Evolutionary conservation across 2,329 filamentous ascomycete species (phyloP).

Genomic region (Colletotrichum sp.): DNA sequence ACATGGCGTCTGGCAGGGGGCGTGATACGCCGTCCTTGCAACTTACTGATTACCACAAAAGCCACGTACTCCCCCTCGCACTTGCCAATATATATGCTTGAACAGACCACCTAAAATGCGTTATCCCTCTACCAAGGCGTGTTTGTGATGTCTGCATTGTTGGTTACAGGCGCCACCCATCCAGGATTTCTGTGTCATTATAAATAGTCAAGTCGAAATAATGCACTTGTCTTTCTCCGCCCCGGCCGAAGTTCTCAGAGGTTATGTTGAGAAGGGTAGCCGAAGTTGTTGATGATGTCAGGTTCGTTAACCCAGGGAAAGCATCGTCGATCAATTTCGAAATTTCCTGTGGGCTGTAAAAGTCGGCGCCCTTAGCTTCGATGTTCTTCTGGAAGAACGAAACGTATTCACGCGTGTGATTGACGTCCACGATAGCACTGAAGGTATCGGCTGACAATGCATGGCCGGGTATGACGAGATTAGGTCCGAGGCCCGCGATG

Average conservation of each 20-base stretch:
- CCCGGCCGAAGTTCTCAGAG: constrained; percentile 5
- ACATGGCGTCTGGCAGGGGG: neutral
- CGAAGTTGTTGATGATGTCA: neutral
- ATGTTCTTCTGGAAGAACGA: constrained; percentile 10
- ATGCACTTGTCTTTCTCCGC: neutral
- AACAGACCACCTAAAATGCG: neutral
- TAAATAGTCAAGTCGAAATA: neutral
- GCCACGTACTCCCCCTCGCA: neutral
- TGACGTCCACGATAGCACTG: neutral
- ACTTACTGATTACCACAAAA: neutral
- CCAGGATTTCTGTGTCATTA: neutral
- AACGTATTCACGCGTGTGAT: neutral
- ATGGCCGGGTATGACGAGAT: constrained; percentile 1
- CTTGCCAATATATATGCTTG: neutral
- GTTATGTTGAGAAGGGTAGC: constrained; percentile 3
- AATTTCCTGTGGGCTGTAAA: constrained; percentile 1
- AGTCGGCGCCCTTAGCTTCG: neutral
- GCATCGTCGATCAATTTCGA: neutral
- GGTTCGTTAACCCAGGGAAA: constrained; percentile 1
- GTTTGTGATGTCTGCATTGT: neutral
- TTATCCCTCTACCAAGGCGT: neutral
- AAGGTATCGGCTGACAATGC: neutral
- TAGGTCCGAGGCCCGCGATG: neutral
- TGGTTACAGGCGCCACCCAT: constrained; percentile 1
- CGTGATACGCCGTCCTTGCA: neutral